Percentiles rank a stretch among this genome's conserved stretches.
These are phyloP conservation scores for Carpinus fangiana DNA, from an alignment of 306 rosid genomes.

Conservation along the genomic window DNA sequence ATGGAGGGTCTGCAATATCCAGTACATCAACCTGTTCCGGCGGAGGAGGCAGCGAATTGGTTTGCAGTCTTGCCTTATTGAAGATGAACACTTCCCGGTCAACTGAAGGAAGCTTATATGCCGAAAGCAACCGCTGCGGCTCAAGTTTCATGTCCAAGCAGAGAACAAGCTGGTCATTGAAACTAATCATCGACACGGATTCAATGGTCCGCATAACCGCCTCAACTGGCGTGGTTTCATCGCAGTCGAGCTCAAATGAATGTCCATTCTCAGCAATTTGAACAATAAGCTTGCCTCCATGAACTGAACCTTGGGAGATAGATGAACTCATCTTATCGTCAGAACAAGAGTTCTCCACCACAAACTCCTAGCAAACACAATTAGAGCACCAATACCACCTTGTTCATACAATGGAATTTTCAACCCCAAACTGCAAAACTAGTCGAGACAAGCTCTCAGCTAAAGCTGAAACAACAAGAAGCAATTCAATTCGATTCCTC, in stretches of 20 bases:
- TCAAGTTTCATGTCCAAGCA: slow-evolving; percentile 79
- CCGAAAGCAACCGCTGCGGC: slow-evolving; percentile 64
- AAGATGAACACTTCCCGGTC: slow-evolving; percentile 76
- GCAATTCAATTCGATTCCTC: slow-evolving; percentile 23
- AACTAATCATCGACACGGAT: slow-evolving; percentile 46
- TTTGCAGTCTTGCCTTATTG: slow-evolving; percentile 74
- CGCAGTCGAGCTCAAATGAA: slow-evolving; percentile 68
- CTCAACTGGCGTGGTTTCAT: slow-evolving; percentile 68
- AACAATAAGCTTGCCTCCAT: slow-evolving; percentile 66
- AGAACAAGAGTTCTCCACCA: slow-evolving; percentile 24
- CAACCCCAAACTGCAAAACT: slow-evolving; percentile 9
- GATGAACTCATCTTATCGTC: slow-evolving; percentile 72
- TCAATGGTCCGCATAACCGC: slow-evolving; percentile 70
- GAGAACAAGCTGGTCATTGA: slow-evolving; percentile 81
- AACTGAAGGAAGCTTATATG: slow-evolving; percentile 84
- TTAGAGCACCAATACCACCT: slow-evolving; percentile 24
- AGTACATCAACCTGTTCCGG: slow-evolving; percentile 57
- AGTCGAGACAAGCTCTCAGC: slow-evolving; percentile 27
- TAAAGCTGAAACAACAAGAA: slow-evolving; percentile 31
- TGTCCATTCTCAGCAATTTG: slow-evolving; percentile 93
- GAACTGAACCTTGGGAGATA: slow-evolving; percentile 45
- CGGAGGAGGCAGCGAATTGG: slow-evolving; percentile 55
- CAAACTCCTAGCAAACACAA: slow-evolving; percentile 32
- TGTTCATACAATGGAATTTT: background rate
- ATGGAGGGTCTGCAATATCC: slow-evolving; percentile 54